Conservation (phyloP, 73 alveolate species). For the Symbiodinium natans region DNA sequence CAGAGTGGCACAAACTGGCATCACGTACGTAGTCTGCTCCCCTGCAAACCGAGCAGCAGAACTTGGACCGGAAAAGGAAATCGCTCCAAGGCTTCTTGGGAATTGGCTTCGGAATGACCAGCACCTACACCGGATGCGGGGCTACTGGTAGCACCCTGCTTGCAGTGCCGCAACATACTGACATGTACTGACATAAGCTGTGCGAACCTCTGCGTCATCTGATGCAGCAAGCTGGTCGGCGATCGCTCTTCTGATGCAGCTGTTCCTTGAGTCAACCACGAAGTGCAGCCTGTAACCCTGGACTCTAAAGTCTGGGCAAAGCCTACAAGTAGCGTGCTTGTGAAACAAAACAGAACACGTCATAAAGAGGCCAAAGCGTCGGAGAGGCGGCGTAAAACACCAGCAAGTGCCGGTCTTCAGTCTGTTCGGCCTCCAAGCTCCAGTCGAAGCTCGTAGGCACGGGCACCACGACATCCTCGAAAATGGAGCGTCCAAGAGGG, state of each 20-base stretch:
- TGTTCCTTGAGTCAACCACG: constrained; percentile 14
- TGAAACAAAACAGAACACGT: no score
- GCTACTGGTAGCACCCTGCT: neutral
- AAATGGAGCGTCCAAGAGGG: no score
- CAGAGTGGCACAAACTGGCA: neutral
- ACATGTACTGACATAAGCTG: neutral
- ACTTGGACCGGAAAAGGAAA: constrained; percentile 70
- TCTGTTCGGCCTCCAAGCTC: constrained; percentile 38
- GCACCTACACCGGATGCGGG: neutral
- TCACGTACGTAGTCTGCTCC: no score
- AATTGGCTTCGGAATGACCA: constrained; percentile 82
- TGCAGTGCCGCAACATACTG: neutral
- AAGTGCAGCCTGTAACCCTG: no score
- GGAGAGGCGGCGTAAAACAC: constrained; percentile 87
- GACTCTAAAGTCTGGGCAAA: no score
- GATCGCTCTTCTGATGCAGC: constrained; percentile 57
- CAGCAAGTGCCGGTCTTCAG: constrained; percentile 70
- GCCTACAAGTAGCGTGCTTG: no score
- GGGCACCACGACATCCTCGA: constrained; percentile 78
- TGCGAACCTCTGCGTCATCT: constrained; percentile 46
- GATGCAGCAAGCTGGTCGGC: constrained; percentile 44
- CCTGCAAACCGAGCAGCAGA: constrained; percentile 31
- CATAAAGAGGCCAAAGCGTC: no score
- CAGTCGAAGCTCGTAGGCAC: constrained; percentile 84
- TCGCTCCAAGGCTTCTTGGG: constrained; percentile 90